Percentiles rank a stretch among this genome's conserved stretches.
These are phyloP conservation scores for Peniophora sp. DNA, from an alignment of 1,284 basidiomycete genomes.

Conservation along the genomic window DNA sequence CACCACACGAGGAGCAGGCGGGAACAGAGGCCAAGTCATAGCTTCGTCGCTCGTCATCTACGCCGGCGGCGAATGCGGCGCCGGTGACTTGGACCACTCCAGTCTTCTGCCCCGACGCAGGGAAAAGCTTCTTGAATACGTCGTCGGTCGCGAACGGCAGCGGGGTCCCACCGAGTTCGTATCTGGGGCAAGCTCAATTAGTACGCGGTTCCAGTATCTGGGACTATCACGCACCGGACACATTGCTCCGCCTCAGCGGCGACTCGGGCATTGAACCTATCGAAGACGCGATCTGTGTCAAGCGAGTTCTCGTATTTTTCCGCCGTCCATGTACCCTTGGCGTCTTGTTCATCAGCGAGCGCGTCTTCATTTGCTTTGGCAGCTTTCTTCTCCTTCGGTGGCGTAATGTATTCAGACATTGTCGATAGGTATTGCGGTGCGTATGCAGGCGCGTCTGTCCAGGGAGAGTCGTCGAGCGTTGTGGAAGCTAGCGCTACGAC, in stretches of 20 bases:
- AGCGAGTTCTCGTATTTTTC: constrained; percentile 76
- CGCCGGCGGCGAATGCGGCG: constrained; percentile 44
- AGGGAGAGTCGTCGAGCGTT: constrained; percentile 50
- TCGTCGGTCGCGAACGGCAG: constrained; percentile 66
- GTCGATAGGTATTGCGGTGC: constrained; percentile 69
- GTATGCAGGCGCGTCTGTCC: constrained; percentile 56
- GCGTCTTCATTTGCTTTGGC: constrained; percentile 34
- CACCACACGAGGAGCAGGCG: constrained; percentile 51
- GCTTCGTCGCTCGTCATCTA: constrained; percentile 30
- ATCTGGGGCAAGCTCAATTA: constrained; percentile 35
- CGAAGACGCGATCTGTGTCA: constrained; percentile 69
- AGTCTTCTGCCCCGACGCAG: constrained; percentile 34
- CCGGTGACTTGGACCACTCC: constrained; percentile 40
- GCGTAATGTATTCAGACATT: constrained; percentile 56
- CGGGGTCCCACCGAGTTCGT: constrained; percentile 68
- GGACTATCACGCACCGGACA: constrained; percentile 63
- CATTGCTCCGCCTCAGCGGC: constrained; percentile 67
- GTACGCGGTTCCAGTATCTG: too few species aligned
- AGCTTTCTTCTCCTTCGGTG: constrained; percentile 40
- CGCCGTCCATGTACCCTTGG: constrained; percentile 47
- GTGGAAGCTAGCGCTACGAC: constrained; percentile 46
- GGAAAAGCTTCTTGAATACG: constrained; percentile 65
- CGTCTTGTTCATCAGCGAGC: constrained; percentile 26
- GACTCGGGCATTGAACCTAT: constrained; percentile 68
- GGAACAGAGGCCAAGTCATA: constrained; percentile 43